Evolutionary conservation across 2,329 filamentous ascomycete genomes (phyloP).

Genomic region (Teratosphaeria gauchensis): DNA sequence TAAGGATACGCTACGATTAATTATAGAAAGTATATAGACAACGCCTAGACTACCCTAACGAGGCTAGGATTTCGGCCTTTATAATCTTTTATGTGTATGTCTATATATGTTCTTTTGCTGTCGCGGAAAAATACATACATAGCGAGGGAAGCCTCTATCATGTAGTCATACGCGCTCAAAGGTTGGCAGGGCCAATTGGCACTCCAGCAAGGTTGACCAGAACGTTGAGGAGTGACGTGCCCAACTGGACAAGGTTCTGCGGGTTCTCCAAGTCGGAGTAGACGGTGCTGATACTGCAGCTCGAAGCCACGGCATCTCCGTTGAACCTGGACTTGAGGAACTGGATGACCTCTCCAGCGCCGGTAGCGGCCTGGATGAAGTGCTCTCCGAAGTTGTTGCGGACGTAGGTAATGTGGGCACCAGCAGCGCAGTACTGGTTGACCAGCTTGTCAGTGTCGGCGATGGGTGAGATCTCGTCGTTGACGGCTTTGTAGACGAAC

Average conservation of each 20-base stretch:
- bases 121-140: too few species aligned
- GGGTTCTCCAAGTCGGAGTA: neutral
- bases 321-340: neutral
- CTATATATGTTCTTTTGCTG: too few species aligned
- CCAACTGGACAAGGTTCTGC: neutral
- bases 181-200: neutral
- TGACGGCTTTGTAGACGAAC: conserved; percentile 25
- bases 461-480: conserved; percentile 23
- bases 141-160: too few species aligned
- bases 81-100: too few species aligned
- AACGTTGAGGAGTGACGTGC: neutral
- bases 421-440: conserved; percentile 12
- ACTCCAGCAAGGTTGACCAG: neutral
- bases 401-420: neutral
- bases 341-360: neutral
- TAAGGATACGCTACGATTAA: too few species aligned
- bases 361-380: neutral
- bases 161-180: neutral
- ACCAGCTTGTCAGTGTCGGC: conserved; percentile 22
- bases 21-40: too few species aligned
- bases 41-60: too few species aligned
- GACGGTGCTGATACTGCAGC: neutral
- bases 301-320: neutral
- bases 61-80: too few species aligned
- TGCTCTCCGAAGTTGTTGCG: neutral